Base-by-base conservation (phyloP, 768 basidiomycete species). In the Termitomyces bulborhizus region DNA sequence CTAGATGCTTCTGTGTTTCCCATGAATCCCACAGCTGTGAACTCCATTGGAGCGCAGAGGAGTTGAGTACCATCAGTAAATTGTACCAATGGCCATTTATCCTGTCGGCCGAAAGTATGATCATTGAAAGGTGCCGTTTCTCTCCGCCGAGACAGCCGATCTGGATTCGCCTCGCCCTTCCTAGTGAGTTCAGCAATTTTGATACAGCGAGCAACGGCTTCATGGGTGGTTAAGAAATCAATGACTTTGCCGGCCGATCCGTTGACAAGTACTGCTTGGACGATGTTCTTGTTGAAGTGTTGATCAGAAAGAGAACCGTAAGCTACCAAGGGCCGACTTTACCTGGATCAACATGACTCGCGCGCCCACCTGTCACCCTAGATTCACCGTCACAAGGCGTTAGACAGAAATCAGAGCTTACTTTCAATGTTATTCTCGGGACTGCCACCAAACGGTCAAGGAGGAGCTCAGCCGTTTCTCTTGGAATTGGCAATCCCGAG, bases 241-340 rank as follows among this genome's bases (percentile, higher is more conserved):
- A 73, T 53, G 7, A 86, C 73, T 57, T 72, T 73, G 9, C 87
- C 87, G 0, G 81, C 69, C 5, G 83, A 84, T 3, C 87, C 87
- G 62, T 89, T 89, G 15, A 89, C 84, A 16, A 89, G 70, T 18
- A 66, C 56, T 18, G 82, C 83, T 72, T 84, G 82, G 1, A 77
- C 68, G 49, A 86, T 69, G 60, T 88, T 88, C 84, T 88, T 51
- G 29, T 13, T n/a, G 16, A 16, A 13, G 43, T 36, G 7, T 4
- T 21, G 27, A 47, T 43, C 1, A 53, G 15, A 46, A 21, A 8
- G 13, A 44, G 16, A 44, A 15, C 6, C 49, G 5, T 4, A 9
- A 18, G 39, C 49, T 8, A 29, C 12, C 8, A 3, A 39, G 15
- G 27, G 29, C 16, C 11, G 39, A 40, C 37, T 27, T 40, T 31